Conservation (phyloP, 345 rosid species). For the Camelina laxa region DNA sequence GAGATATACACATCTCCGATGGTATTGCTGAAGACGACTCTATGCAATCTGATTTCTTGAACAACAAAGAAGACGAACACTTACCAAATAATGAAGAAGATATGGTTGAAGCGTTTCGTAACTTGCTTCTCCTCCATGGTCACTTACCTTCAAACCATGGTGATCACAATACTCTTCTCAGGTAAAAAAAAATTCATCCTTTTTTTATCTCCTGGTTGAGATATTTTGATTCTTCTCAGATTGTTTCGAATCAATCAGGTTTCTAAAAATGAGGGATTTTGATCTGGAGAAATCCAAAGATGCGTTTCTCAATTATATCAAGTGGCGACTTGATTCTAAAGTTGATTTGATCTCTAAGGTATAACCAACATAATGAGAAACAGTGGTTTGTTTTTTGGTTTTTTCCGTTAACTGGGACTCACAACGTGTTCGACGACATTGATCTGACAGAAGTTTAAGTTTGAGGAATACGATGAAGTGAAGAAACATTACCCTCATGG, state of each 20-base stretch:
- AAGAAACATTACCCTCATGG: slow-evolving; percentile 89
- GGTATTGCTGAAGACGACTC: background rate
- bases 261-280: slow-evolving; percentile 37
- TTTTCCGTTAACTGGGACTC: background rate
- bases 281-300: slow-evolving; percentile 33
- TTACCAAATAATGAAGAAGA: slow-evolving; percentile 6
- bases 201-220: background rate
- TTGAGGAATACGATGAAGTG: slow-evolving; percentile 82
- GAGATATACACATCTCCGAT: slow-evolving; percentile 22
- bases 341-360: slow-evolving; percentile 36
- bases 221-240: background rate
- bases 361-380: background rate
- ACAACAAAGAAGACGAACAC: background rate
- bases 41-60: background rate
- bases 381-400: background rate
- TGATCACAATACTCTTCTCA: slow-evolving; percentile 21
- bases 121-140: slow-evolving; percentile 39
- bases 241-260: slow-evolving; percentile 6
- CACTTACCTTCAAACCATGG: slow-evolving; percentile 23
- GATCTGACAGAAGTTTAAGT: slow-evolving; percentile 69
- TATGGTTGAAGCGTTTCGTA: slow-evolving; percentile 38
- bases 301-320: slow-evolving; percentile 22
- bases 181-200: background rate
- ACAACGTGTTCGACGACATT: background rate
- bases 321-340: slow-evolving; percentile 29